Evolutionary conservation across 2,329 filamentous ascomycete genomes (phyloP), one percentile per base, ranked within the genome.

Genomic region (Elsinoe batatas): DNA sequence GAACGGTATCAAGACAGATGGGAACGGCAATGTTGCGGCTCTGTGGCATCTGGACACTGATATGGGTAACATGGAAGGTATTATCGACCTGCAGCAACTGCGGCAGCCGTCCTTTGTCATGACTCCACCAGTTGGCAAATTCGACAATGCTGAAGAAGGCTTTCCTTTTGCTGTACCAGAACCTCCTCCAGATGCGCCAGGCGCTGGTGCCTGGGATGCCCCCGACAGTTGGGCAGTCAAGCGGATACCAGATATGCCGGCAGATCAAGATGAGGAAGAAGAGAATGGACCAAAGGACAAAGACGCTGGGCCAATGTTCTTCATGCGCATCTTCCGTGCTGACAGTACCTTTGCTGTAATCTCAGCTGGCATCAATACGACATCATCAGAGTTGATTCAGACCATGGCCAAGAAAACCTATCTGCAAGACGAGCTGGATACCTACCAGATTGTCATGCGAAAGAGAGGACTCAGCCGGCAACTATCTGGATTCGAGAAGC

Each of bases 211-310:
- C 3, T 98, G 91, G 91, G 88, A 94, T 68, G 91, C 91, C 3
- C 91, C 93, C 1, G 91, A 97, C 69, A 96, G 91, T 68, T 98
- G 93, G 93, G 90, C 88, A 51, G 91, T 97, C 22, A 88, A 87
- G 62, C 84, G 83, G 57, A 71, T 74, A 37, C 81, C 80, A 6
- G 84, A 89, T 62, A 78, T 82, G n/a, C 77, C 81, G 5, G 80
- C 81, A 17, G 57, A 58, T 5, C 3, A 46, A 7, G 36, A 55
- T 8, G 53, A 55, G 32, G 53, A 55, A 22, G 53, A 55, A 30
- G 37, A 46, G 13, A 33, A 36, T 37, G 37, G 37, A 17, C 4
- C 22, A 8, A 58, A 60, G 50, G 80, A 84, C 1, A 87, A 91
- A 56, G 86, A 91, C 67, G 87, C 88, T 65, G 77, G 81, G 30